Conservation (phyloP, 257 asterid genomes). For the Solanum tacnaense region DNA sequence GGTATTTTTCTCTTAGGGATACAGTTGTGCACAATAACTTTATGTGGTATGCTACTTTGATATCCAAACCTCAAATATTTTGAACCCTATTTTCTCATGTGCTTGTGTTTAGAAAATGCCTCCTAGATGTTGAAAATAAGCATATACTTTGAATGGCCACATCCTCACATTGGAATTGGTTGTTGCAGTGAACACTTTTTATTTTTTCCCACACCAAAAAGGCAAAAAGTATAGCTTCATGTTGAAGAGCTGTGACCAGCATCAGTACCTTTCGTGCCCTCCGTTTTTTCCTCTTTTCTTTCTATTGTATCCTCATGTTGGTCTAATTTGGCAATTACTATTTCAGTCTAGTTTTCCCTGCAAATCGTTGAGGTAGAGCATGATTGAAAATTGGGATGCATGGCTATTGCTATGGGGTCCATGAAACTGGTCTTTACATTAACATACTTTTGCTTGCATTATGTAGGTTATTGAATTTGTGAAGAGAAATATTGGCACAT, state of each 20-base stretch:
- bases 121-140: neutral
- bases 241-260: neutral
- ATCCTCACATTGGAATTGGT: neutral
- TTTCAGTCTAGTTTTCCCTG: neutral
- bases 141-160: neutral
- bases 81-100: neutral
- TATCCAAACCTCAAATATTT: neutral
- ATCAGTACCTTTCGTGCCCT: neutral
- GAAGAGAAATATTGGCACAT: conserved; percentile 54
- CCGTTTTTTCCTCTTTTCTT: neutral
- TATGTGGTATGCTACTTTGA: neutral
- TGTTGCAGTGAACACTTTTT: neutral
- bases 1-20: neutral
- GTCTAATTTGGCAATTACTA: neutral
- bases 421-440: neutral
- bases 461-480: conserved; percentile 77
- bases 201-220: neutral
- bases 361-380: neutral
- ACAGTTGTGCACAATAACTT: neutral
- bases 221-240: neutral
- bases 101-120: neutral
- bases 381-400: neutral
- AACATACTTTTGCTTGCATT: neutral
- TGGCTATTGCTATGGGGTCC: neutral
- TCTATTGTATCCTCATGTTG: neutral